Evolutionary conservation across 2,329 filamentous ascomycete genomes (phyloP).

Genomic region (Scopulariopsis brevicaulis): DNA sequence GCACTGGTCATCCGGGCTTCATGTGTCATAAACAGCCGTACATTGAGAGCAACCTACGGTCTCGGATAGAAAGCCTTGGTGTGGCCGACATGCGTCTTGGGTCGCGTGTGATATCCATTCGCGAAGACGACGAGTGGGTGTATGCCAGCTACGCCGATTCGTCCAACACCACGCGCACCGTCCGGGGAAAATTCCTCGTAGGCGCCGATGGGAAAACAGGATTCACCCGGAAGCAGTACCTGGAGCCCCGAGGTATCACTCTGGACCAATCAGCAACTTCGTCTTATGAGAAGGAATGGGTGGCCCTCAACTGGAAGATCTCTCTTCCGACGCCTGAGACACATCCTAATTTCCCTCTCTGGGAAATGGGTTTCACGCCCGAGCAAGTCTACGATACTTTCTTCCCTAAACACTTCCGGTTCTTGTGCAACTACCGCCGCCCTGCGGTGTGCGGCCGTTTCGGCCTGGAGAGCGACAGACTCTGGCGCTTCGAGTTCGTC

Average conservation of each 20-base stretch:
- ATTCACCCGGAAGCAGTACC: slow-evolving; percentile 29
- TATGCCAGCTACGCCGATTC: slow-evolving; percentile 10
- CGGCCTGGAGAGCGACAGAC: slow-evolving; percentile 22
- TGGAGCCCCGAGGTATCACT: slow-evolving; percentile 26
- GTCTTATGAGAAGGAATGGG: slow-evolving; percentile 28
- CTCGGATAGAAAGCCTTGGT: slow-evolving; percentile 11
- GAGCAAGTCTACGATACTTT: slow-evolving; percentile 34
- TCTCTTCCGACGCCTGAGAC: slow-evolving; percentile 27
- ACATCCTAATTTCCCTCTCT: slow-evolving; percentile 35
- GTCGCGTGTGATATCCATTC: slow-evolving; percentile 5
- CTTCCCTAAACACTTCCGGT: slow-evolving; percentile 30
- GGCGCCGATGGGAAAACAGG: slow-evolving; percentile 36
- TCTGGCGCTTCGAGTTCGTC: slow-evolving; percentile 30
- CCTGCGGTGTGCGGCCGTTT: slow-evolving; percentile 32
- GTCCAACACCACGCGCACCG: neutral
- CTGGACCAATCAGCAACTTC: slow-evolving; percentile 18
- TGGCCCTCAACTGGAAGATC: slow-evolving; percentile 33
- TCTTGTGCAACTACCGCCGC: slow-evolving; percentile 26
- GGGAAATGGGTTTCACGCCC: slow-evolving; percentile 30
- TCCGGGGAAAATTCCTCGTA: slow-evolving; percentile 14
- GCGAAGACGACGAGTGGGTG: slow-evolving; percentile 15
- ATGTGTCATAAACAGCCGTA: slow-evolving; percentile 15
- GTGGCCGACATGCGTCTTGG: slow-evolving; percentile 3
- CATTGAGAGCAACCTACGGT: slow-evolving; percentile 11
- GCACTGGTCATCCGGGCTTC: slow-evolving; percentile 13